These are phyloP conservation scores for Trichosporon inkin DNA, from an alignment of 1,284 basidiomycete genomes.

Conservation along the genomic window DNA sequence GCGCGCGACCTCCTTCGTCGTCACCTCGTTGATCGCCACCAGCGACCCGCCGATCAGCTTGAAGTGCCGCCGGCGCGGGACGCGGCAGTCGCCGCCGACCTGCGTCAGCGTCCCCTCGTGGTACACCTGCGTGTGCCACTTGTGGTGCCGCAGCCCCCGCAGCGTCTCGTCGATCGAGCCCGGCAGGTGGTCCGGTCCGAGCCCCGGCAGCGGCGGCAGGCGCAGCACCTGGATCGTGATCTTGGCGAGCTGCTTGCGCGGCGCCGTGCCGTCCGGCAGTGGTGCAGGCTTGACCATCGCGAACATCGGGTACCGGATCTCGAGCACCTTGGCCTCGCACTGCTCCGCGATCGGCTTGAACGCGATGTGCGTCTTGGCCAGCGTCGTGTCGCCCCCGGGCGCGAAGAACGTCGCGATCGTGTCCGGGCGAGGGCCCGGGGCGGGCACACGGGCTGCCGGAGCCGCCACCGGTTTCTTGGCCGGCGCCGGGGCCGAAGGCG, in stretches of 20 bases:
- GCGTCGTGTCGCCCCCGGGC: conserved; percentile 66
- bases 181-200: conserved; percentile 73
- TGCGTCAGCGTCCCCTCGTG: conserved; percentile 92
- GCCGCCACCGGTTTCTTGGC: conserved; percentile 21
- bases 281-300: conserved; percentile 54
- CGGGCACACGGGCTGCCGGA: conserved; percentile 16
- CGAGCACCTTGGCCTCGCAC: conserved; percentile 76
- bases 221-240: conserved; percentile 83
- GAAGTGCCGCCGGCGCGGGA: conserved; percentile 81
- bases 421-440: conserved; percentile 22
- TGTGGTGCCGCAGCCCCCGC: conserved; percentile 77
- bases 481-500: conserved; percentile 18
- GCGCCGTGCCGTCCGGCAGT: conserved; percentile 53
- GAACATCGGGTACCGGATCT: conserved; percentile 77
- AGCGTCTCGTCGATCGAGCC: conserved; percentile 88
- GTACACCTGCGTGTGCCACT: conserved; percentile 88
- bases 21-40: conserved; percentile 90
- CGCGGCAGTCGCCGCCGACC: conserved; percentile 88
- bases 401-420: conserved; percentile 78
- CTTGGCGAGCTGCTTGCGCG: conserved; percentile 61
- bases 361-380: conserved; percentile 73
- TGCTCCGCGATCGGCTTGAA: conserved; percentile 77
- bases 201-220: conserved; percentile 76
- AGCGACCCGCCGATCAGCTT: conserved; percentile 81
- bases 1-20: conserved; percentile 80